Base-by-base conservation (phyloP, 1,284 basidiomycete genomes). In the Gomphus sp. region DNA sequence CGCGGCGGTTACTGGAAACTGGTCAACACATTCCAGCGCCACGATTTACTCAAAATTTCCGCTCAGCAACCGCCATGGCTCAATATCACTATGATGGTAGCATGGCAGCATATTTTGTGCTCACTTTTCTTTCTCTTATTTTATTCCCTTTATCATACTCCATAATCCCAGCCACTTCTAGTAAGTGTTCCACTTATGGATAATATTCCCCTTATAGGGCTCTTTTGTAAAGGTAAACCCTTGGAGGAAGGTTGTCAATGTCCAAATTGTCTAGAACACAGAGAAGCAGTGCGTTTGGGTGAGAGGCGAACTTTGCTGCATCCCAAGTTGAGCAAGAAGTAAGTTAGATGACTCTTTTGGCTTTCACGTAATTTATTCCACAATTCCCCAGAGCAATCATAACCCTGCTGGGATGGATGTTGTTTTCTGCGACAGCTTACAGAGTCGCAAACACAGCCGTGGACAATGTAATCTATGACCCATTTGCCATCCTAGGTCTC, bases 401-500 rank as follows among this genome's bases (percentile, higher is more conserved):
- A 43, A 73, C 95, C 12, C 62, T 84, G 33, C 70, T 78, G 16
- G 93, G 93, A 57, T 98, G 94, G 94, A 74, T 77, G 3, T 63
- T 84, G 3, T 84, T 94, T 58, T 85, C 75, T 11, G 85, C 80
- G 68, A 73, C 96, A 54, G 80, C 76, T 8, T 86, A 87, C 71
- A 80, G 81, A 68, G 83, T 85, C 55, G 76, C 81, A n/a, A 78
- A 77, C 63, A 74, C 82, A 62, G 74, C 79, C 65, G 63, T 75
- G 45, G 86, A 89, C 49, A 84, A 76, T 72, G 86, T 84, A 62
- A 73, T 94, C 4, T 99, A 98, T 71, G 85, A 99, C 70, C 97
- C 97, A 0, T 99, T 96, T 66, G 86, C 93, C 67, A 96, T 99
- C 66, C 80, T 99, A 33, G 94, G 90, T 28, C 82, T 99, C 62